Evolutionary conservation across 2,329 filamentous ascomycete genomes (phyloP).

Genomic region (Monosporascus sp.): DNA sequence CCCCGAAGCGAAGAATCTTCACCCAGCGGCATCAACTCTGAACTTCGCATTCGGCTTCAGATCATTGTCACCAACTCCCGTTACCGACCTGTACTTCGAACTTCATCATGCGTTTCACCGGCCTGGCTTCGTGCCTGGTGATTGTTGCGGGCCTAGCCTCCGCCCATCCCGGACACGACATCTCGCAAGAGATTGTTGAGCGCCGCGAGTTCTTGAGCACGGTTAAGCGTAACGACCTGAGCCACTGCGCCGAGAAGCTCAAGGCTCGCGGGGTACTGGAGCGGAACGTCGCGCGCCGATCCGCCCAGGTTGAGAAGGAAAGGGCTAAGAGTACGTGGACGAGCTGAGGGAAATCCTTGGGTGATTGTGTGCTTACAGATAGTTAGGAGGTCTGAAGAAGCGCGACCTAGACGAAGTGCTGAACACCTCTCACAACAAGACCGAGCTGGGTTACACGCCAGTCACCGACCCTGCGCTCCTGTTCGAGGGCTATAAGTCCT

Average conservation of each 20-base stretch:
- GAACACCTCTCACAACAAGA: conserved; percentile 33
- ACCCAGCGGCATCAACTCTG: too few relatives aligned
- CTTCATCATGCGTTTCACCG: conserved; percentile 18
- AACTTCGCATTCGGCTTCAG: too few relatives aligned
- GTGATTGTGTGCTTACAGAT: too few relatives aligned
- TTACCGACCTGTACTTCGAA: too few relatives aligned
- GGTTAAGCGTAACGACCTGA: conserved; percentile 35
- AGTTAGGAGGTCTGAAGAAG: conserved; percentile 9
- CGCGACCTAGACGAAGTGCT: conserved; percentile 30
- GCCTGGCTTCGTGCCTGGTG: conserved; percentile 14
- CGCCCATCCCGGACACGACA: conserved; percentile 45
- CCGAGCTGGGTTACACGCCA: conserved; percentile 24
- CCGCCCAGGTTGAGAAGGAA: conserved; percentile 33
- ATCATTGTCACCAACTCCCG: too few relatives aligned
- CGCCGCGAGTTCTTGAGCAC: conserved; percentile 39
- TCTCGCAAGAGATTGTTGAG: conserved; percentile 42
- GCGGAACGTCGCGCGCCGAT: conserved; percentile 39
- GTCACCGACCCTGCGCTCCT: conserved; percentile 29
- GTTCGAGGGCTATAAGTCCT: conserved; percentile 38
- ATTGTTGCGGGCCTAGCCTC: conserved; percentile 12
- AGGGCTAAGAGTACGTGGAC: conserved; percentile 29
- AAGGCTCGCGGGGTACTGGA: conserved; percentile 39
- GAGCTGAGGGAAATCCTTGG: conserved; percentile 3
- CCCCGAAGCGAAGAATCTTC: too few relatives aligned
- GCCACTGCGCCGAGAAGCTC: conserved; percentile 41